These are phyloP conservation scores for Russula compacta DNA, from an alignment of 768 basidiomycete genomes.

Conservation along the genomic window DNA sequence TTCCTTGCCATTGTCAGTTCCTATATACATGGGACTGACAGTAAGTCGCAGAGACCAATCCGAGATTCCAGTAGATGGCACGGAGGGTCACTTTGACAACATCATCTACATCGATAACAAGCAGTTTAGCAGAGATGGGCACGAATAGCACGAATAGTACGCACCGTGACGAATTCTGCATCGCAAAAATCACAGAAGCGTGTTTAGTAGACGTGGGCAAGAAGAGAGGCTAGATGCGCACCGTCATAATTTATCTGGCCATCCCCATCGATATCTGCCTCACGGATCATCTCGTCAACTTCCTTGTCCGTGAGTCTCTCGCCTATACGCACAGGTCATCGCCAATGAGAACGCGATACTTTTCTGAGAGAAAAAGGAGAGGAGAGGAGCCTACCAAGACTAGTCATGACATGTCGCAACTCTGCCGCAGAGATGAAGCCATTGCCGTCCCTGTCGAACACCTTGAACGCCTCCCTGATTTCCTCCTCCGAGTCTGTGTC, in stretches of 20 bases:
- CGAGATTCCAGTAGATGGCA: not conserved
- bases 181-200: not conserved
- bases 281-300: slow-evolving; percentile 95
- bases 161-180: slow-evolving; percentile 70
- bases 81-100: slow-evolving; percentile 49
- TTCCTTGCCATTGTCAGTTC: not conserved
- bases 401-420: slow-evolving; percentile 86
- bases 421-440: slow-evolving; percentile 84
- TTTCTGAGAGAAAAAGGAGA: not conserved
- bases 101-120: slow-evolving; percentile 45
- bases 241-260: slow-evolving; percentile 89
- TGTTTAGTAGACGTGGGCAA: slow-evolving; percentile 3
- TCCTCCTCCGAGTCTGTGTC: slow-evolving; percentile 92
- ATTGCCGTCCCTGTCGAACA: slow-evolving; percentile 94
- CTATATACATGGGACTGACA: not conserved
- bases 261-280: slow-evolving; percentile 90
- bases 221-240: slow-evolving; percentile 25
- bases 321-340: slow-evolving; percentile 33
- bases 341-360: not conserved
- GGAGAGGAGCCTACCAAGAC: slow-evolving; percentile 47
- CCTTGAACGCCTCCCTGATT: slow-evolving; percentile 93
- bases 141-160: slow-evolving; percentile 10
- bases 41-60: not conserved
- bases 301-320: slow-evolving; percentile 83
- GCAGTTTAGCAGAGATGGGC: not conserved